Base-by-base conservation (phyloP, 176 grass and related monocot species). In the Hsuehochloa calcarea region DNA sequence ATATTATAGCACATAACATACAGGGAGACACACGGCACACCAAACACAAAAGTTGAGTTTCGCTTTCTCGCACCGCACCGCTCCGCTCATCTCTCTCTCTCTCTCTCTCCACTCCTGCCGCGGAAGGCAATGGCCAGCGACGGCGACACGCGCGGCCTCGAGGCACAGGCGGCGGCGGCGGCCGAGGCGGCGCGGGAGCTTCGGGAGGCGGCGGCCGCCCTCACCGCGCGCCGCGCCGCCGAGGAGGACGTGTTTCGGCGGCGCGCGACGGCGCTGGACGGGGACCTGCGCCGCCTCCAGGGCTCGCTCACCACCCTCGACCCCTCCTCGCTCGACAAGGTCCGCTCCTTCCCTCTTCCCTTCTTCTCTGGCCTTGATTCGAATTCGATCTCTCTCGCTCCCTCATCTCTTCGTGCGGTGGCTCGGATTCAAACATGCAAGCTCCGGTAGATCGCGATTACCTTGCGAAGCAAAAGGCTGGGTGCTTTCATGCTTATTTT, bases 171-270 rank as follows among this genome's bases (percentile, higher is more conserved):
- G 4, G 81, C 86, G 9, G 65, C 89, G 20, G 70, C 89, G 62
- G 93, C 91, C 38, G 95, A 98, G 85, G 54, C 87, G 20, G 92
- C 92, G 43, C 79, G 89, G 84, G 95, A 95, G 85, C 85, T 97
- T 22, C 91, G 88, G 46, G 95, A 97, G 10, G 92, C 90, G 0
- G 92, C 92, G 8, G 87, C 90, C 2, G 67, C 87, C 26, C 79
- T 88, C 46, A 54, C 84, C 56, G 44, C 55, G 22, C 31, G 70
- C 72, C 82, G 87, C 59, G 60, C 89, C 62, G 85, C 77, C 66
- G 91, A 95, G 25, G 95, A 98, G 89, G 91, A 98, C 80, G 87
- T 80, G n/a, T 85, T 98, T 26, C 85, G 93, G 3, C 93, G 89
- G 67, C 85, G 91, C 27, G 85, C 87, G 4, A 52, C 86, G 2